Percentiles rank a stretch among this genome's conserved stretches.
Conservation (phyloP, 2,329 filamentous ascomycete genomes). For the Penicillium sp. region DNA sequence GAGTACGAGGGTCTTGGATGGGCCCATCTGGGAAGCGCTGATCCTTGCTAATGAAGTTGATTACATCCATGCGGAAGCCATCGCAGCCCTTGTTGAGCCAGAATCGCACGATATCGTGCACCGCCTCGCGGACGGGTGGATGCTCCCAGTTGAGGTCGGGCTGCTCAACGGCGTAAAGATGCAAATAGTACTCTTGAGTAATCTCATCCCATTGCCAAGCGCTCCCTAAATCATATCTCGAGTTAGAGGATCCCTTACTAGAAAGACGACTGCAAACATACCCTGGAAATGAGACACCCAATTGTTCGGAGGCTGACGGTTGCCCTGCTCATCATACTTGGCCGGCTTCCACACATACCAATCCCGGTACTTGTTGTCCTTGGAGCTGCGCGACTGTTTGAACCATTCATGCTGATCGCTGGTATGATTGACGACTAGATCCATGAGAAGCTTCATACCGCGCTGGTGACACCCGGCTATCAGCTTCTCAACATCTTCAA, state of each 20-base stretch:
- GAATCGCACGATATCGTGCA: conserved; percentile 71
- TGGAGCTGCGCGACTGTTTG: conserved; percentile 59
- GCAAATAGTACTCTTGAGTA: conserved; percentile 73
- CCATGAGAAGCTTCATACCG: conserved; percentile 67
- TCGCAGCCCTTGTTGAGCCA: conserved; percentile 73
- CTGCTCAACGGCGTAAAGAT: conserved; percentile 70
- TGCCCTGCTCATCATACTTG: conserved; percentile 54
- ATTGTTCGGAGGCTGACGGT: conserved; percentile 68
- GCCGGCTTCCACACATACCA: conserved; percentile 63
- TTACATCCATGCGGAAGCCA: conserved; percentile 71
- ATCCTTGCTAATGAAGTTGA: conserved; percentile 68
- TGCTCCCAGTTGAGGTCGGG: conserved; percentile 87
- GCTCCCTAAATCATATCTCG: conserved; percentile 30
- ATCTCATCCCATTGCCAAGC: conserved; percentile 61
- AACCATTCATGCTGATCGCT: conserved; percentile 71
- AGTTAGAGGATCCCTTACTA: conserved; percentile 24
- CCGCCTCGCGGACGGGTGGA: conserved; percentile 60
- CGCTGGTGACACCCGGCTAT: conserved; percentile 58
- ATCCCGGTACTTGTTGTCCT: conserved; percentile 60
- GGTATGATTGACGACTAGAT: conserved; percentile 75
- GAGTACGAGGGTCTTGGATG: conserved; percentile 27
- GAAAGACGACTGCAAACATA: conserved; percentile 5
- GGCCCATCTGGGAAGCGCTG: conserved; percentile 50
- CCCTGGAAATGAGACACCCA: conserved; percentile 54
- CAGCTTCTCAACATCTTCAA: conserved; percentile 62